Evolutionary conservation across 1,284 basidiomycete species (phyloP), one percentile per base, ranked within the genome.

Genomic region (Pseudozyma sp.): DNA sequence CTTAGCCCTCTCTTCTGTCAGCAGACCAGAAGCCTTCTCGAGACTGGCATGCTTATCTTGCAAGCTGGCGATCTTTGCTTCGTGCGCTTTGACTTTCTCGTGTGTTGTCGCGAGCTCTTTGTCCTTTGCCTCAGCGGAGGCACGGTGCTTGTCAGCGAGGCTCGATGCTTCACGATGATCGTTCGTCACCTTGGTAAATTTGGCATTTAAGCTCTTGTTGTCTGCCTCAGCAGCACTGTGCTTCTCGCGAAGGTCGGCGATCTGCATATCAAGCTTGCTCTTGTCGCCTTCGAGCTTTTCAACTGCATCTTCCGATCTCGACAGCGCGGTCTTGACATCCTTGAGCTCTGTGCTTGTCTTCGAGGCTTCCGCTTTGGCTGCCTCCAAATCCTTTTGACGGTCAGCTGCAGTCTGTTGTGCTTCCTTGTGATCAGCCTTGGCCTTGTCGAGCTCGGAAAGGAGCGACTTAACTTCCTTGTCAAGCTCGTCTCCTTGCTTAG

Each of bases 281-380:
- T 67, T 66, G 35, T 70, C 56, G 10, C 14, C 49, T 21, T 58
- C 39, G 12, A 59, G 55, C 52, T 66, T 65, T 44, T 73, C 56
- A 35, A 47, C 12, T 13, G 52, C 47, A 8, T 60, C 51, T 35
- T 70, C 54, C 9, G 68, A 48, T 45, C 57, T 45, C 44, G 25
- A 42, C 1, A 70, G 43, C 7, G 50, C 25, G 1, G 62, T 10
- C 18, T 54, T 59, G 19, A 47, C 40, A 12, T 57, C 53, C 42
- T 60, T 42, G 31, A 70, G 68, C 40, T 64, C 58, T 16, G 50
- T n/a, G 18, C 34, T 54, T 19, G 51, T 42, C 43, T 57, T 61
- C 11, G 45, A 21, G 3, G 45, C 45, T 18, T 65, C 61, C 11
- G 16, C 8, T 14, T 61, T 57, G 25, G 58, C 50, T 7, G 58